Percentiles rank a stretch among this genome's conserved stretches.
These are phyloP conservation scores for Volvariella volvacea DNA, from an alignment of 1,284 basidiomycete species.

Conservation along the genomic window DNA sequence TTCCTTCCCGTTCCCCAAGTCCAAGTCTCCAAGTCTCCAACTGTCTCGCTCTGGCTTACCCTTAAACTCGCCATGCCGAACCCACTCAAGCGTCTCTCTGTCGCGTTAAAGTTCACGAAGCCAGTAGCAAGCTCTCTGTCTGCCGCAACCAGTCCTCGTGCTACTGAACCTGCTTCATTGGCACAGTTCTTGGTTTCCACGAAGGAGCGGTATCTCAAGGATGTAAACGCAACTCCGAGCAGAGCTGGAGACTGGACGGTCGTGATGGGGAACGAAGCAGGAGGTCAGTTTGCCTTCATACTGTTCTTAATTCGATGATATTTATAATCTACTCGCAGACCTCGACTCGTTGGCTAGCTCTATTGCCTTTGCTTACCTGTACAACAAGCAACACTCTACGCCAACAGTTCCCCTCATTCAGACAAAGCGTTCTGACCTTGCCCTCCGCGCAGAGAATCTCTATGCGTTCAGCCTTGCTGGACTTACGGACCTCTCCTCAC, in stretches of 20 bases:
- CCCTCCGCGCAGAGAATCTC: constrained; percentile 83
- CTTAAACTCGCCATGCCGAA: too few relatives aligned
- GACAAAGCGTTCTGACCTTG: constrained; percentile 62
- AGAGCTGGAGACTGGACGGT: constrained; percentile 65
- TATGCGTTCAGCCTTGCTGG: constrained; percentile 60
- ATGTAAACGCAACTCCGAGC: constrained; percentile 21
- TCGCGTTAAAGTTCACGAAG: too few relatives aligned
- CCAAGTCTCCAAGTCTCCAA: too few relatives aligned
- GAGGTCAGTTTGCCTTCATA: constrained; percentile 50
- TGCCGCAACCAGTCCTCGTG: not conserved
- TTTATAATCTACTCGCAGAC: constrained; percentile 43
- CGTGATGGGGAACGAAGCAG: constrained; percentile 89
- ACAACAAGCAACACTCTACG: constrained; percentile 28
- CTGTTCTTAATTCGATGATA: constrained; percentile 2
- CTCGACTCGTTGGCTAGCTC: constrained; percentile 84
- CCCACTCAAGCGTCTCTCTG: too few relatives aligned
- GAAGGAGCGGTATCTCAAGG: constrained; percentile 33
- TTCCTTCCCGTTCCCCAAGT: too few relatives aligned
- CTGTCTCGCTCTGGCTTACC: too few relatives aligned
- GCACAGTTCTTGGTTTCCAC: constrained; percentile 29
- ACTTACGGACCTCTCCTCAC: constrained; percentile 36
- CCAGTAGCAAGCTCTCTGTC: not conserved
- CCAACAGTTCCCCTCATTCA: constrained; percentile 72
- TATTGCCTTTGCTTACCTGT: constrained; percentile 75
- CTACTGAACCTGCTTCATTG: constrained; percentile 14